These are phyloP conservation scores for Ceratocystis colombiana DNA, from an alignment of 2,329 filamentous ascomycete genomes.

Conservation along the genomic window DNA sequence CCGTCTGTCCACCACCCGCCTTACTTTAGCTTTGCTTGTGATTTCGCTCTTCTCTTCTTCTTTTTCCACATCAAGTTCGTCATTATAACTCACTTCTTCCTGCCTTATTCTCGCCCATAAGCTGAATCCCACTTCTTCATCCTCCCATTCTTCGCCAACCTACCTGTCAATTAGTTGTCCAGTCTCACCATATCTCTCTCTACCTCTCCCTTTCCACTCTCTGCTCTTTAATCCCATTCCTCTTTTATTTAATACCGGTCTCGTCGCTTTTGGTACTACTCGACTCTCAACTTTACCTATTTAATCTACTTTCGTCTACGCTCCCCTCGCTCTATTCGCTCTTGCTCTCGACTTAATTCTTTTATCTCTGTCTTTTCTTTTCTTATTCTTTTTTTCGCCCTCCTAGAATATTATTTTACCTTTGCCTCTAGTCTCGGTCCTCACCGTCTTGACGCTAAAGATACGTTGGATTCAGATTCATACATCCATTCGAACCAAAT, in stretches of 20 bases:
- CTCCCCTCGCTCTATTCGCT: neutral
- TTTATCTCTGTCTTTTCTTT: neutral
- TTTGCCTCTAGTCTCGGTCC: slow-evolving; percentile 5
- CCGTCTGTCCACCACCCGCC: slow-evolving; percentile 1
- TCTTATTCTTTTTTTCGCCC: slow-evolving; percentile 1
- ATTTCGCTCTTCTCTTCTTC: slow-evolving; percentile 1
- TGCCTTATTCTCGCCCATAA: neutral
- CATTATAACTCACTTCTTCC: neutral
- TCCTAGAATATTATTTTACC: neutral
- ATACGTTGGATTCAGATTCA: slow-evolving; percentile 14
- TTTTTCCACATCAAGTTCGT: neutral
- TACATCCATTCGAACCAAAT: neutral
- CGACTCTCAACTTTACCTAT: neutral
- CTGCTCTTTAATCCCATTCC: neutral
- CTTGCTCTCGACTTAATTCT: slow-evolving; percentile 4
- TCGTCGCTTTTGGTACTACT: neutral
- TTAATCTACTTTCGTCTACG: slow-evolving; percentile 6
- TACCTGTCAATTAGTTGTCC: neutral
- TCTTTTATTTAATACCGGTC: neutral
- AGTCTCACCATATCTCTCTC: neutral
- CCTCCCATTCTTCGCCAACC: too few relatives aligned
- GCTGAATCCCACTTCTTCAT: neutral
- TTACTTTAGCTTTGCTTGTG: neutral
- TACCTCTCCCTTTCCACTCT: neutral
- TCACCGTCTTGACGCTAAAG: slow-evolving; percentile 13